Conservation (phyloP, 306 rosid species). For the Cicer arietinum region DNA sequence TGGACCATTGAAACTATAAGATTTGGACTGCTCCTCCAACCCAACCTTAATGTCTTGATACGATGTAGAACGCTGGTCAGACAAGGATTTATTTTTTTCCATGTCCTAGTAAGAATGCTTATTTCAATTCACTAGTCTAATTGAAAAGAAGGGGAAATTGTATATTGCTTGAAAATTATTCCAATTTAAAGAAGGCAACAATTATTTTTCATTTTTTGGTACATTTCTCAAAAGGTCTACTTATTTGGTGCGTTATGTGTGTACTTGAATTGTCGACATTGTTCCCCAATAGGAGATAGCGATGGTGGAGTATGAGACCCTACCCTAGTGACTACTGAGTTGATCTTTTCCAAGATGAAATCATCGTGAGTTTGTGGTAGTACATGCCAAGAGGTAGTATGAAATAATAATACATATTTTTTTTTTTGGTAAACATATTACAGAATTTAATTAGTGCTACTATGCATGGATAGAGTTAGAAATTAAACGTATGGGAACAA, state of each 20-base stretch:
- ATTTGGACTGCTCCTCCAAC: conserved; percentile 53
- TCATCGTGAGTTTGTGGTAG: neutral
- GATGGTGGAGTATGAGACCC: neutral
- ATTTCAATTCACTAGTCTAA: no score
- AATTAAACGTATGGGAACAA: no score
- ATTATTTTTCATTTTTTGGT: neutral
- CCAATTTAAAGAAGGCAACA: neutral
- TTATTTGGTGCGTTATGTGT: conserved; percentile 1
- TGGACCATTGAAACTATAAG: conserved; percentile 68
- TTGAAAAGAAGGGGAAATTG: no score
- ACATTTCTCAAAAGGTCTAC: neutral
- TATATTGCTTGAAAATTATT: neutral
- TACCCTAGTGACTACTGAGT: neutral
- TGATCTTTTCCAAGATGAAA: neutral
- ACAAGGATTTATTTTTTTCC: conserved; percentile 66
- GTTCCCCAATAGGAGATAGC: conserved; percentile 30
- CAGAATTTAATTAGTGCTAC: no score
- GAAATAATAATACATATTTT: no score
- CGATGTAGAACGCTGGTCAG: conserved; percentile 45
- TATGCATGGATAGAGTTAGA: no score
- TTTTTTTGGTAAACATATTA: no score
- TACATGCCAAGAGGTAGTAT: no score
- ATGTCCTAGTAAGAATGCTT: conserved; percentile 29
- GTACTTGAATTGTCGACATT: neutral
- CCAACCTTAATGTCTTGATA: conserved; percentile 47